Evolutionary conservation across 176 grass and related monocot species (phyloP).

Genomic region (Ananas comosus): DNA sequence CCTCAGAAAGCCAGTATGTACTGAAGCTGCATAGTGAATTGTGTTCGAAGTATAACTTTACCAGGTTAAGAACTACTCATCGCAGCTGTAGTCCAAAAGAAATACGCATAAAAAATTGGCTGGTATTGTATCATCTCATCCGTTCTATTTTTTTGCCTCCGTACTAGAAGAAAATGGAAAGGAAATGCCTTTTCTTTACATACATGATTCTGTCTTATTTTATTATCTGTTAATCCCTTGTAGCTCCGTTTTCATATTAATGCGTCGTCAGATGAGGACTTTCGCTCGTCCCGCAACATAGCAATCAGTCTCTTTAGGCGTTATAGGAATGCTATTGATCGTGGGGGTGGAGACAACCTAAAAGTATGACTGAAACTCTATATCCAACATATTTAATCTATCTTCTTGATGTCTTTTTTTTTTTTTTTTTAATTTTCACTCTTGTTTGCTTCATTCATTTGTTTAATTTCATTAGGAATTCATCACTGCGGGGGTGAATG

Average conservation of each 20-base stretch:
- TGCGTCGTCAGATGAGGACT: conserved; percentile 71
- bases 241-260: conserved; percentile 73
- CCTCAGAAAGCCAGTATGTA: conserved; percentile 29
- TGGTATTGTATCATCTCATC: conserved; percentile 31
- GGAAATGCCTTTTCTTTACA: neutral
- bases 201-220: conserved; percentile 10
- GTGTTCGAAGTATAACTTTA: conserved; percentile 32
- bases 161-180: neutral
- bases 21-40: conserved; percentile 34
- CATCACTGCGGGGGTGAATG: conserved; percentile 73
- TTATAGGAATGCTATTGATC: conserved; percentile 74
- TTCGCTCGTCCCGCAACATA: conserved; percentile 73
- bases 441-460: neutral
- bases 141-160: neutral
- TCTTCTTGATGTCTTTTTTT: conserved; percentile 6
- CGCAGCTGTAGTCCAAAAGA: conserved; percentile 45
- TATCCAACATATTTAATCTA: neutral
- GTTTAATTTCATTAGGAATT: conserved; percentile 56
- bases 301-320: conserved; percentile 76
- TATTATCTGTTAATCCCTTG: conserved; percentile 10
- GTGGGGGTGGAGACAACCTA: conserved; percentile 78
- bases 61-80: conserved; percentile 36
- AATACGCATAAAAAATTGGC: conserved; percentile 47
- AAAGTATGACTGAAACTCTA: conserved; percentile 38
- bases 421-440: neutral